Base-by-base conservation (phyloP, 306 rosid genomes). In the Casuarina equisetifolia region DNA sequence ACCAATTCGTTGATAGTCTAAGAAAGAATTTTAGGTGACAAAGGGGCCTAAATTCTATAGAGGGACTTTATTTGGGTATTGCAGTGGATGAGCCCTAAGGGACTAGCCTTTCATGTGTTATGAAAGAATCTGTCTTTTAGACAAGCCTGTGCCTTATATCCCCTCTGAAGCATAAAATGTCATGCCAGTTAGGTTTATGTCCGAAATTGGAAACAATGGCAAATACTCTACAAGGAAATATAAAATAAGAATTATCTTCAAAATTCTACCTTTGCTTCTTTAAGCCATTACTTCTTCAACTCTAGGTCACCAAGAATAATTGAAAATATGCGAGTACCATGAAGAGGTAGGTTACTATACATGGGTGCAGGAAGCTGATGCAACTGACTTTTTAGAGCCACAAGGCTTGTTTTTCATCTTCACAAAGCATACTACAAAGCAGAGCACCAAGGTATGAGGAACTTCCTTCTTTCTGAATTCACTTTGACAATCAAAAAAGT, bases 311-410 rank as follows among this genome's bases (percentile, higher is more conserved):
- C 88, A 57, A 94, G 98, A 77, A 95, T 84, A 4, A 85, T 95
- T 74, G 97, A 88, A 81, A 91, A 97, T 17, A 92, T 11, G 42
- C 88, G 87, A 1, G 98, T 93, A 75, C 97, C 97, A 71, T 95
- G 98, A 78, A 95, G 74, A 76, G 98, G 97, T 20, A 97, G 98
- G 59, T 91, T 95, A 78, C 98, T 95, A 70, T 95, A 95, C 98
- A 92, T 95, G 72, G 98, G 97, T 85, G 97, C 86, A 73, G 95
- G 88, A 85, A 95, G 90, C 80, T 77, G 86, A 90, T 92, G 98
- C 86, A 95, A 82, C 82, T 92, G 98, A 74, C 96, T 95, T 88
- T 92, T 95, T 55, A 92, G 97, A 61, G 97, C 96, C 78, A 90
- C 32, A 25, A 87, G 0, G 97, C 95, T 86, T 95, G 97, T 78